Conservation (phyloP, 2,329 filamentous ascomycete species). For the Neofusicoccum parvum region DNA sequence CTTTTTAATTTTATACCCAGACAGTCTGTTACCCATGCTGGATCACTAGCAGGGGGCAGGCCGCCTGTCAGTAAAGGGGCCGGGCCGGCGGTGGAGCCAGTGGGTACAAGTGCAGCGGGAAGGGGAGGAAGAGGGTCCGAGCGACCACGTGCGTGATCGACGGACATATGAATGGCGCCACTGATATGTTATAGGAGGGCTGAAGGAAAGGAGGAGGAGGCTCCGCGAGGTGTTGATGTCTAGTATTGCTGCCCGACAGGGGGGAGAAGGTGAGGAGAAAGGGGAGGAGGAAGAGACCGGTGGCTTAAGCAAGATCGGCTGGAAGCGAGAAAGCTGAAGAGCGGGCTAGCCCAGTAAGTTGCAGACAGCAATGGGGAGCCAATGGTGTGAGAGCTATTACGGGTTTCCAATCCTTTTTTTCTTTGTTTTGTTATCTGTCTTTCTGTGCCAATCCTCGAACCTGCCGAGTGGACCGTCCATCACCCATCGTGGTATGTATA, state of each 20-base stretch:
- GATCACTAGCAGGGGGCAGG: too few species aligned
- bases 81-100: background rate
- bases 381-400: background rate
- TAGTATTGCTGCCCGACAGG: background rate
- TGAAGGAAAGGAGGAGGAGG: background rate
- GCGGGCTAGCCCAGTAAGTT: background rate
- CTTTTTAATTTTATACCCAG: too few species aligned
- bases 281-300: too few species aligned
- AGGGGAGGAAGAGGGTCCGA: background rate
- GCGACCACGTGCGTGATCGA: slow-evolving; percentile 10
- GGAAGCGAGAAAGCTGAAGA: background rate
- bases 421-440: background rate
- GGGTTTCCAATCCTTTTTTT: background rate
- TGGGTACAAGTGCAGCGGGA: background rate
- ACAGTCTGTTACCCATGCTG: too few species aligned
- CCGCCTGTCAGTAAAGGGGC: slow-evolving; percentile 2
- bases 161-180: background rate
- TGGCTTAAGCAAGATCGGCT: background rate
- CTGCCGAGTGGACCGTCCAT: background rate
- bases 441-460: background rate
- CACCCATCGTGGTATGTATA: background rate
- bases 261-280: background rate
- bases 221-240: background rate
- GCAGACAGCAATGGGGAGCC: background rate
- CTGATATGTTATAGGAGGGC: background rate